Percentiles rank a stretch among this genome's conserved stretches.
Evolutionary conservation across 768 basidiomycete genomes (phyloP).

Genomic region (Collybia sordida): DNA sequence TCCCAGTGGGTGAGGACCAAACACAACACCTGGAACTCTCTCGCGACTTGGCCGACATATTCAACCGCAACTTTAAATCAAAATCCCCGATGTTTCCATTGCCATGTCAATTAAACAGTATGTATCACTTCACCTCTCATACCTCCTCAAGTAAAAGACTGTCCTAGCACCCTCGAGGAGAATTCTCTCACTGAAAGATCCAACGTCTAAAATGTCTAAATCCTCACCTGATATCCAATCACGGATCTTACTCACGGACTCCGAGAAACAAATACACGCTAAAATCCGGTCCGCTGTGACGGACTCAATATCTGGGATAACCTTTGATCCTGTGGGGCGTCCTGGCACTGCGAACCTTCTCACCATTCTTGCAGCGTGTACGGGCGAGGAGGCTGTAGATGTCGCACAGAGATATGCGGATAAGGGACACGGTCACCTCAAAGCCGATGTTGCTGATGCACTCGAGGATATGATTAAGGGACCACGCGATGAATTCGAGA

Average conservation of each 20-base stretch:
- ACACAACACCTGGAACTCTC: constrained; percentile 90
- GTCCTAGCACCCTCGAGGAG: constrained; percentile 72
- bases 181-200: constrained; percentile 84
- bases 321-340: constrained; percentile 77
- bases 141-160: background rate
- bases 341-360: constrained; percentile 86
- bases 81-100: constrained; percentile 61
- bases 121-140: constrained; percentile 23
- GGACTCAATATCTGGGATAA: constrained; percentile 73
- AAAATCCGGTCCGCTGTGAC: constrained; percentile 87
- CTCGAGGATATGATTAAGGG: constrained; percentile 63
- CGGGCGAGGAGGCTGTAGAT: constrained; percentile 38
- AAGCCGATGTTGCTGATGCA: constrained; percentile 72
- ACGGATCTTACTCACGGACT: constrained; percentile 85
- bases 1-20: constrained; percentile 97
- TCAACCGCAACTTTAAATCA: constrained; percentile 68
- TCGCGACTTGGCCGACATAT: constrained; percentile 78
- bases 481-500: constrained; percentile 70
- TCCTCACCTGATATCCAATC: constrained; percentile 78
- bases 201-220: constrained; percentile 93
- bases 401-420: constrained; percentile 53
- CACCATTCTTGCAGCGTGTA: constrained; percentile 76
- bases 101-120: constrained; percentile 75
- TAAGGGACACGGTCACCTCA: constrained; percentile 66
- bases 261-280: constrained; percentile 50